phyloP scores from a whole-genome alignment of 2,329 filamentous ascomycete species.

The Gnomoniopsis smithogilvyi region DNA sequence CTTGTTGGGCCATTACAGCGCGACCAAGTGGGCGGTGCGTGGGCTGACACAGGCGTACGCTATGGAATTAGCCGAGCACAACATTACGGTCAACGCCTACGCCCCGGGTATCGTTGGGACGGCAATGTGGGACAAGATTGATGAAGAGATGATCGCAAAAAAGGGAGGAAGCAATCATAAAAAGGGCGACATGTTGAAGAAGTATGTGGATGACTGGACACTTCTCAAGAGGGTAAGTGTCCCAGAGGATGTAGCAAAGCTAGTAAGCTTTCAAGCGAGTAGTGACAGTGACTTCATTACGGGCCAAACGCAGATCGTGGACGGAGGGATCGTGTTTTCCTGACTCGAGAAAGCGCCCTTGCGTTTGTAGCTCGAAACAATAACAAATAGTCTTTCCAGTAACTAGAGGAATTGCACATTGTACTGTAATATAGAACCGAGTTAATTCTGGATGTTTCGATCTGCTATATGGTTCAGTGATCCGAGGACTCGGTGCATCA shows the following conservation, averaged over 20 bases:
- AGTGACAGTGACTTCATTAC: slow-evolving; percentile 63
- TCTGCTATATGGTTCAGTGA: no score
- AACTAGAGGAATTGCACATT: no score
- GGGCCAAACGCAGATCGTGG: slow-evolving; percentile 62
- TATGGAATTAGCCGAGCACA: slow-evolving; percentile 60
- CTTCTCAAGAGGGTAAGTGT: slow-evolving; percentile 55
- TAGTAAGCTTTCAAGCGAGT: slow-evolving; percentile 60
- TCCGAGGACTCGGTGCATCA: no score
- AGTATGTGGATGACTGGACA: slow-evolving; percentile 51
- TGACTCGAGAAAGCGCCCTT: slow-evolving; percentile 10
- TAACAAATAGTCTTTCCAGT: no score
- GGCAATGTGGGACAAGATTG: slow-evolving; percentile 67
- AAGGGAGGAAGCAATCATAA: slow-evolving; percentile 43
- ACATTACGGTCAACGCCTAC: slow-evolving; percentile 66
- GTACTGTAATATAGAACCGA: no score
- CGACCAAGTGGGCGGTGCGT: slow-evolving; percentile 64
- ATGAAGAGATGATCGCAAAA: slow-evolving; percentile 53
- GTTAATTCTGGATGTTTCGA: no score
- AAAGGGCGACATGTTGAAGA: slow-evolving; percentile 42
- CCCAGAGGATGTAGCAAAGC: slow-evolving; percentile 60
- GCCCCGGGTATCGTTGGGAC: slow-evolving; percentile 67
- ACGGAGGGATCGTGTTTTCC: slow-evolving; percentile 55
- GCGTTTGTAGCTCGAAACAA: no score
- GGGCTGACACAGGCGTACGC: slow-evolving; percentile 65
- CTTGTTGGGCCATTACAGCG: slow-evolving; percentile 59